Percentiles rank a stretch among this genome's conserved stretches.
These are phyloP conservation scores for Microbotryum lychnidis-dioicae DNA, from an alignment of 1,284 basidiomycete genomes.

Conservation along the genomic window DNA sequence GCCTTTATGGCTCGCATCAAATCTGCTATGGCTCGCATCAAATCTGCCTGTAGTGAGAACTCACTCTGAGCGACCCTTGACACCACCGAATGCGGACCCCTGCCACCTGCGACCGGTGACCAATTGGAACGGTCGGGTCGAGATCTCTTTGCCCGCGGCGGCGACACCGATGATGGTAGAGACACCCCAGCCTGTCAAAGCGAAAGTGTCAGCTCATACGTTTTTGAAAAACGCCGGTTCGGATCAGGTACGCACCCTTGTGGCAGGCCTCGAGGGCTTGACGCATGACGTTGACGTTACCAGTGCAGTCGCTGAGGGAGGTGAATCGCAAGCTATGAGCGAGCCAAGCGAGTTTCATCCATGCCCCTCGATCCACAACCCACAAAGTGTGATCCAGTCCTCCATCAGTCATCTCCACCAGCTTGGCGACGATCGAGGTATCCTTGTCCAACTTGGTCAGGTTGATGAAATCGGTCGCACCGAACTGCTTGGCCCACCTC, in stretches of 20 bases:
- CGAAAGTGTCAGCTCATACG: background rate
- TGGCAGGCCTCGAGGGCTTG: slow-evolving; percentile 92
- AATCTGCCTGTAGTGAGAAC: background rate
- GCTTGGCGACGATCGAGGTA: slow-evolving; percentile 74
- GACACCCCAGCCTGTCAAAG: slow-evolving; percentile 76
- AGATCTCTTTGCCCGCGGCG: slow-evolving; percentile 84
- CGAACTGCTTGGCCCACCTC: slow-evolving; percentile 84
- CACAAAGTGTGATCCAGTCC: slow-evolving; percentile 90
- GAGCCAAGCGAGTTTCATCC: no score
- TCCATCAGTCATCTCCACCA: slow-evolving; percentile 90
- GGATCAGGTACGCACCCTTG: slow-evolving; percentile 47
- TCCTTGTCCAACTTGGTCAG: slow-evolving; percentile 66
- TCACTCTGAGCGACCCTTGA: slow-evolving; percentile 86
- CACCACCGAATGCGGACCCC: slow-evolving; percentile 92
- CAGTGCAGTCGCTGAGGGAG: slow-evolving; percentile 65
- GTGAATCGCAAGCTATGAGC: background rate
- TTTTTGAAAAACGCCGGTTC: background rate
- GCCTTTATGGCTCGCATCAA: background rate
- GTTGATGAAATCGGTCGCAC: slow-evolving; percentile 95
- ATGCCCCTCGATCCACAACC: no score
- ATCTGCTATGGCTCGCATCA: background rate
- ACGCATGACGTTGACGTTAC: slow-evolving; percentile 93
- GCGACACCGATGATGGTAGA: slow-evolving; percentile 74
- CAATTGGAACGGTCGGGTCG: slow-evolving; percentile 77
- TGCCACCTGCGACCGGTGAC: slow-evolving; percentile 94